phyloP scores from a whole-genome alignment of 1,284 basidiomycete species.

The Marasmius oreades region DNA sequence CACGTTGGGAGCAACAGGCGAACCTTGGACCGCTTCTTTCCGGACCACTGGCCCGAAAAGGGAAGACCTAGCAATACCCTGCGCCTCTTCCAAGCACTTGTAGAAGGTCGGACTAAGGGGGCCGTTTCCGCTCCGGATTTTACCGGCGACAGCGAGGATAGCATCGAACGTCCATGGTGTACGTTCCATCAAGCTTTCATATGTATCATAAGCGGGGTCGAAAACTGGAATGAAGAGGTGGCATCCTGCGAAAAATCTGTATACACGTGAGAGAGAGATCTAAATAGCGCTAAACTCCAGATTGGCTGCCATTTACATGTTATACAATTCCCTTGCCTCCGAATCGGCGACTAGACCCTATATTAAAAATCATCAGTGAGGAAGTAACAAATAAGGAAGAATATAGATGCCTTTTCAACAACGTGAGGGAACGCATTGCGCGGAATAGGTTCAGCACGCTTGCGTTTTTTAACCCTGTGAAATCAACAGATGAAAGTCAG shows the following conservation, averaged over 20 bases:
- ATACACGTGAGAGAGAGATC: constrained; percentile 19
- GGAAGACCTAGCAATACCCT: constrained; percentile 89
- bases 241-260: constrained; percentile 91
- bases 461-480: constrained; percentile 78
- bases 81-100: constrained; percentile 88
- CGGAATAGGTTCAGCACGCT: constrained; percentile 82
- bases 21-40: constrained; percentile 92
- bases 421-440: constrained; percentile 82
- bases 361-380: constrained; percentile 5
- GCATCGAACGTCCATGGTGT: constrained; percentile 92
- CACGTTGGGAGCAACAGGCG: constrained; percentile 16
- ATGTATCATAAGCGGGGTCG: constrained; percentile 87
- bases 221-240: constrained; percentile 93
- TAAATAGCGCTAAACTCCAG: constrained; percentile 15
- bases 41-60: constrained; percentile 89
- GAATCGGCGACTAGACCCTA: constrained; percentile 74
- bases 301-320: constrained; percentile 54
- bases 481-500: constrained; percentile 11
- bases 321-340: constrained; percentile 78
- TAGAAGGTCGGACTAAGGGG: constrained; percentile 83
- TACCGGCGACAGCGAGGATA: constrained; percentile 86
- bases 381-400: background rate
- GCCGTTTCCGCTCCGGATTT: constrained; percentile 87
- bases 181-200: constrained; percentile 84
- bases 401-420: constrained; percentile 63